phyloP scores from a whole-genome alignment of 1,139 yeast species.

The Blastobotrys malaysiensis region DNA sequence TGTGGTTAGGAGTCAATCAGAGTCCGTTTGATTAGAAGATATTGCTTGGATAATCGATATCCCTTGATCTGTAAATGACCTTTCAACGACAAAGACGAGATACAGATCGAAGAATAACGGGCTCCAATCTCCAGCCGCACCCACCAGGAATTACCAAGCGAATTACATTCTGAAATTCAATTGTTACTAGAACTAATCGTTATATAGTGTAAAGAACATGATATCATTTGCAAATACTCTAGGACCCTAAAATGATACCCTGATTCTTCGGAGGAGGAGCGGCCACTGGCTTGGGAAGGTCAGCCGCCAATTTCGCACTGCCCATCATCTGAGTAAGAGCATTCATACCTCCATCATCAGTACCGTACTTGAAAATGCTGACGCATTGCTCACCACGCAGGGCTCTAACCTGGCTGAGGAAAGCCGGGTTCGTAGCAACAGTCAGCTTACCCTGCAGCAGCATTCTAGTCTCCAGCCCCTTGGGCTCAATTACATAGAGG shows the following conservation, averaged over 20 bases:
- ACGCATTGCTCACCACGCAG: neutral
- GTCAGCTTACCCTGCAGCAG: neutral
- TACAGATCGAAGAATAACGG: too few species aligned
- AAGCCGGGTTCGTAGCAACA: neutral
- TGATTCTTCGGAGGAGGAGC: neutral
- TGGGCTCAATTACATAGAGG: slow-evolving; percentile 4
- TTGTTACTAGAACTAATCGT: too few species aligned
- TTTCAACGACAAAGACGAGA: too few species aligned
- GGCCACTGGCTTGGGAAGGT: neutral
- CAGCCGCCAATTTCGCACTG: neutral
- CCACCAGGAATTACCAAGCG: too few species aligned
- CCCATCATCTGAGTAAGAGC: neutral
- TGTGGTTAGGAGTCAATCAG: too few species aligned
- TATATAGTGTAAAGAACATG: too few species aligned
- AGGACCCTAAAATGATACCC: neutral
- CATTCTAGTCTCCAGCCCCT: slow-evolving; percentile 5
- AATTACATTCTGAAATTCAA: too few species aligned
- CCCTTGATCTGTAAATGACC: too few species aligned
- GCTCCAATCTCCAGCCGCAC: too few species aligned
- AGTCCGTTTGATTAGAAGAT: too few species aligned
- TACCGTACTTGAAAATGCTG: neutral
- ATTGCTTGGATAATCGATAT: too few species aligned
- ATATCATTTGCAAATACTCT: neutral
- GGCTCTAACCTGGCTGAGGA: neutral
- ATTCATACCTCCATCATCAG: neutral